These are phyloP conservation scores for Blastobotrys capitulatus DNA, from an alignment of 1,139 yeast species.

Conservation along the genomic window DNA sequence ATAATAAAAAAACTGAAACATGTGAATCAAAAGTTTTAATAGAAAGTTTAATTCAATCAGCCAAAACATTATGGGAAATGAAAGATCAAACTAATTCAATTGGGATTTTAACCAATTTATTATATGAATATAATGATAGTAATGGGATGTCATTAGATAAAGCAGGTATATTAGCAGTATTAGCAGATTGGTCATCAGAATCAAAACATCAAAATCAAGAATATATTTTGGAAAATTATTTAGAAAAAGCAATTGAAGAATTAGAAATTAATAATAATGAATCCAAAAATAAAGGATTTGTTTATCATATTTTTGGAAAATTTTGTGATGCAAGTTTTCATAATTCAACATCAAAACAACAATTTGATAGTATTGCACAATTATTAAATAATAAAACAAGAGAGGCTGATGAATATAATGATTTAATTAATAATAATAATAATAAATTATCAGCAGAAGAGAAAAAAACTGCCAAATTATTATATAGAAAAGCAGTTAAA, in stretches of 20 bases:
- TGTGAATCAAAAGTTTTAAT: neutral
- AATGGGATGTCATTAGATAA: slow-evolving; percentile 11
- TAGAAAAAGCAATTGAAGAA: slow-evolving; percentile 40
- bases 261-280: slow-evolving; percentile 13
- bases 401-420: slow-evolving; percentile 35
- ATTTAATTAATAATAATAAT: no score
- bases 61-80: slow-evolving; percentile 22
- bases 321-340: slow-evolving; percentile 70
- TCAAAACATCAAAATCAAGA: slow-evolving; percentile 65
- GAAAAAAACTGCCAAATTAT: slow-evolving; percentile 12
- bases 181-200: slow-evolving; percentile 66
- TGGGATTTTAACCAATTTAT: slow-evolving; percentile 5
- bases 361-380: slow-evolving; percentile 40
- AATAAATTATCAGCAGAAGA: slow-evolving; percentile 41
- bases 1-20: no score
- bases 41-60: slow-evolving; percentile 15
- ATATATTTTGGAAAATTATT: slow-evolving; percentile 51
- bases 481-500: slow-evolving; percentile 37
- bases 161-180: slow-evolving; percentile 25
- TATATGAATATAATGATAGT: neutral
- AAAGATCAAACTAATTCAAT: slow-evolving; percentile 22
- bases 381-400: slow-evolving; percentile 41
- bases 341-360: slow-evolving; percentile 41
- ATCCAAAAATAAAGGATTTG: slow-evolving; percentile 35
- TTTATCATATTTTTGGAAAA: slow-evolving; percentile 58